Evolutionary conservation across 2,329 filamentous ascomycete genomes (phyloP).

Genomic region (Thelonectria blattea): DNA sequence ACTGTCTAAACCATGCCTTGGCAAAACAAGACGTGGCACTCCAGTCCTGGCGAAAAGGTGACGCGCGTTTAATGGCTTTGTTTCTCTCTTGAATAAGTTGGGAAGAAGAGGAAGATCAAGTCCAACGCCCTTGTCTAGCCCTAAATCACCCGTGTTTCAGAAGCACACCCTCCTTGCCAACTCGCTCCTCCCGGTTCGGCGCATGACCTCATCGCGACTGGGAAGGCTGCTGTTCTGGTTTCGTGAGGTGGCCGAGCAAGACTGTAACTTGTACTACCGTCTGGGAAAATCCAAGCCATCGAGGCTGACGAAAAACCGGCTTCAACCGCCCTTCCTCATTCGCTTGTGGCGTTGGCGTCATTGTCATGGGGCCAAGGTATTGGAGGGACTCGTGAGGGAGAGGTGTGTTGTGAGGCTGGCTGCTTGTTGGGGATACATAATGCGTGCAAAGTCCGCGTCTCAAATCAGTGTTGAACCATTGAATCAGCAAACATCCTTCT

Average conservation of each 20-base stretch:
- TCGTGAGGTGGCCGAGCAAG: background rate
- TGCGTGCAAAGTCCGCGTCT: constrained; percentile 9
- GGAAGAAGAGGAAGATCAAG: too few relatives aligned
- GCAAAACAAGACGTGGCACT: constrained; percentile 12
- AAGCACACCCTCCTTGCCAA: constrained; percentile 7
- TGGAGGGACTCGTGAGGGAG: constrained; percentile 21
- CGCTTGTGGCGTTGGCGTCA: constrained; percentile 25
- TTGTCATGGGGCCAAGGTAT: constrained; percentile 29
- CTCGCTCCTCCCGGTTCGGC: constrained; percentile 19
- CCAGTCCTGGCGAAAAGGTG: background rate
- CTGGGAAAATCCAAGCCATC: constrained; percentile 7
- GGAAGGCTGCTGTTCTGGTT: constrained; percentile 7
- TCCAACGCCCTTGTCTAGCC: constrained; percentile 6
- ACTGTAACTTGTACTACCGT: constrained; percentile 5
- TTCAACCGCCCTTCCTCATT: constrained; percentile 14
- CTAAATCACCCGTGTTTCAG: constrained; percentile 35
- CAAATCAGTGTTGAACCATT: background rate
- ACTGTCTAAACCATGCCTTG: constrained; percentile 1
- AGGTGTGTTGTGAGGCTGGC: background rate
- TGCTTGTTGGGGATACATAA: constrained; percentile 35
- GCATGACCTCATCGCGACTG: constrained; percentile 34
- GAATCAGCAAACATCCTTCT: background rate
- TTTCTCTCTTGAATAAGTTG: too few relatives aligned
- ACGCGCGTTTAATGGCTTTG: constrained; percentile 2
- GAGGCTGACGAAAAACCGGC: constrained; percentile 29